Percentiles rank a stretch among this genome's conserved stretches.
Conservation (phyloP, 2,329 filamentous ascomycete species). For the Trichophyton verrucosum region DNA sequence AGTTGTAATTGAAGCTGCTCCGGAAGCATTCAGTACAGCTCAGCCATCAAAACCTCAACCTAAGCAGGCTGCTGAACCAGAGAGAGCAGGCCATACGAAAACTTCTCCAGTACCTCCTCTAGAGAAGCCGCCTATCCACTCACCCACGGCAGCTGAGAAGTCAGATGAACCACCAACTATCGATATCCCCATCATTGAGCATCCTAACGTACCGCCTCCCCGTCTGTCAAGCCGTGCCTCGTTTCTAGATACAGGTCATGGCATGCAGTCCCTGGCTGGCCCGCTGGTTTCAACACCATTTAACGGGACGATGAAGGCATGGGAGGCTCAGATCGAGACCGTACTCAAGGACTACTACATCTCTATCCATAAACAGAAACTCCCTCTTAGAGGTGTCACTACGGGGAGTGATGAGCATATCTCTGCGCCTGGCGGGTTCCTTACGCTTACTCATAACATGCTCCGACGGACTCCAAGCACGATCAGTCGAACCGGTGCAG, state of each 20-base stretch:
- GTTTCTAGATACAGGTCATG: constrained; percentile 27
- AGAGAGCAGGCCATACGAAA: constrained; percentile 10
- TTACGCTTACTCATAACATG: constrained; percentile 54
- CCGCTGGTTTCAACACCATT: constrained; percentile 68
- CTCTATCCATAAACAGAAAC: constrained; percentile 74
- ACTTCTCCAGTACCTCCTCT: constrained; percentile 4
- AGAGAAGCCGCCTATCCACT: constrained; percentile 2
- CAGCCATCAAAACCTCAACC: constrained; percentile 15
- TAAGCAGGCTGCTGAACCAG: not conserved
- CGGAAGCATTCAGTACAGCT: constrained; percentile 51
- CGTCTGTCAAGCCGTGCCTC: constrained; percentile 26
- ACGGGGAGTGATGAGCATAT: constrained; percentile 28
- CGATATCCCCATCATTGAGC: constrained; percentile 12
- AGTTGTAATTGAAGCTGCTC: constrained; percentile 58
- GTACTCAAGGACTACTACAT: constrained; percentile 84
- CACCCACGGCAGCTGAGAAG: constrained; percentile 7
- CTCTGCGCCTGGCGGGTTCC: constrained; percentile 47
- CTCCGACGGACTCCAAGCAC: constrained; percentile 81
- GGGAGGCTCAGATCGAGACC: constrained; percentile 82
- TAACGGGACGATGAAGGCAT: constrained; percentile 60
- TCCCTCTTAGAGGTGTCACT: constrained; percentile 70
- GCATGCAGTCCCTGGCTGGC: constrained; percentile 41
- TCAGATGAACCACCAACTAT: constrained; percentile 6
- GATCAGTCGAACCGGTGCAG: constrained; percentile 84
- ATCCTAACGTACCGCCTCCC: constrained; percentile 13